phyloP scores from a whole-genome alignment of 768 basidiomycete species.

The Obba rivulosa region DNA sequence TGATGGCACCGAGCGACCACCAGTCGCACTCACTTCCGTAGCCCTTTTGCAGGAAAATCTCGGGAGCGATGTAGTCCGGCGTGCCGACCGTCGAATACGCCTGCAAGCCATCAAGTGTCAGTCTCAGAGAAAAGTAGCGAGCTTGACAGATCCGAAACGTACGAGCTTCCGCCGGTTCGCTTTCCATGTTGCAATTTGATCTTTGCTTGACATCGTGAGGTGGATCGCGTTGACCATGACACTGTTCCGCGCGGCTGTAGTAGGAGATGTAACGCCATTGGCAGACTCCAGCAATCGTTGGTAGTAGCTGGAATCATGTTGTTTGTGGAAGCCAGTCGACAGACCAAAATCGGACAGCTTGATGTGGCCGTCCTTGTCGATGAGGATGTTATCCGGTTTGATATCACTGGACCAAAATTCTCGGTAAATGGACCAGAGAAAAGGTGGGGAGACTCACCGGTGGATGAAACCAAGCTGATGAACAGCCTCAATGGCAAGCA shows the following conservation, averaged over 20 bases:
- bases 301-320: slow-evolving; percentile 95
- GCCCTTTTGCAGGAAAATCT: slow-evolving; percentile 95
- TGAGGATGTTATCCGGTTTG: slow-evolving; percentile 98
- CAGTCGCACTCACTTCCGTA: slow-evolving; percentile 98
- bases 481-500: slow-evolving; percentile 95
- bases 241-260: slow-evolving; percentile 68
- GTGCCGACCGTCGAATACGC: slow-evolving; percentile 98
- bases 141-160: slow-evolving; percentile 15
- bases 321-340: slow-evolving; percentile 98
- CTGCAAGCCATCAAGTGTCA: slow-evolving; percentile 31
- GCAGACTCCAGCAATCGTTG: slow-evolving; percentile 77
- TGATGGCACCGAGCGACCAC: slow-evolving; percentile 99
- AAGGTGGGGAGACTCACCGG: slow-evolving; percentile 49
- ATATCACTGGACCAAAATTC: slow-evolving; percentile 65
- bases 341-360: slow-evolving; percentile 98
- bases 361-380: slow-evolving; percentile 95
- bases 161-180: slow-evolving; percentile 95
- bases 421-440: slow-evolving; percentile 1
- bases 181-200: slow-evolving; percentile 97
- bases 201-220: slow-evolving; percentile 89
- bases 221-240: slow-evolving; percentile 98
- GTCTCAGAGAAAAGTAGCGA: background rate
- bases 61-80: slow-evolving; percentile 94
- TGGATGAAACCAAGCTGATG: slow-evolving; percentile 98
- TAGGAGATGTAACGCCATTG: slow-evolving; percentile 39